Evolutionary conservation across 305 asterid genomes (phyloP), one percentile per base, ranked within the genome.

Genomic region (Fraxinus albicans): DNA sequence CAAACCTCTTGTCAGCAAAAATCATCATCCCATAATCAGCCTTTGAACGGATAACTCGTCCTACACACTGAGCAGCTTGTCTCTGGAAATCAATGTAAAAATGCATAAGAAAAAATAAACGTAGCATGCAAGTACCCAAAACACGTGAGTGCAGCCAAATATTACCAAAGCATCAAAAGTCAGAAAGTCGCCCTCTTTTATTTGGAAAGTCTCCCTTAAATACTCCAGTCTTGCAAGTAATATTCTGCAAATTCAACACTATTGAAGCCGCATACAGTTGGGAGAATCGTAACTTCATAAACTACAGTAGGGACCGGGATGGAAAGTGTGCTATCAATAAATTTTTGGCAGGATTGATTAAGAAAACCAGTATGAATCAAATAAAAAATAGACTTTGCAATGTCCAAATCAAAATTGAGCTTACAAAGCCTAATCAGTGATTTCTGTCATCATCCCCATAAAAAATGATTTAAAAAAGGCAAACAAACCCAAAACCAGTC

Each of bases 1-100:
- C 87, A 55, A 80, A 94, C 99, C 98, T 96, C 89, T 96, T 94
- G 91, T 94, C 98, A 67, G 98, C 99, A 88, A 96, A 96, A 72
- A 96, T 94, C 99, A 96, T 96, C 98, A 96, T 96, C 84, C 99
- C 98, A 84, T 96, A 96, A 91, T 96, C 99, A 81, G 98, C 98
- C 89, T 96, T 96, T 17, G 99, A 96, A 84, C 99, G 94, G 81
- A 96, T 96, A 83, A 96, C 98, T 86, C 98, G 97, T 55, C 99
- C 99, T 40, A 96, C 99, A 77, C 99, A 96, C 85, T 96, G 98
- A 79, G 99, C 98, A 89, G 98, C 98, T 94, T 94, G 99, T 79
- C 99, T 93, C 99, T 96, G 93, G 35, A 76, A 35, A 83, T 55
- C 69, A 6, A 82, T 31, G 58, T 25, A 73, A 42, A 60, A 83